Percentiles rank a stretch among this genome's conserved stretches.
Evolutionary conservation across 2,329 filamentous ascomycete genomes (phyloP).

Genomic region (Chaetomiaceae sp.): DNA sequence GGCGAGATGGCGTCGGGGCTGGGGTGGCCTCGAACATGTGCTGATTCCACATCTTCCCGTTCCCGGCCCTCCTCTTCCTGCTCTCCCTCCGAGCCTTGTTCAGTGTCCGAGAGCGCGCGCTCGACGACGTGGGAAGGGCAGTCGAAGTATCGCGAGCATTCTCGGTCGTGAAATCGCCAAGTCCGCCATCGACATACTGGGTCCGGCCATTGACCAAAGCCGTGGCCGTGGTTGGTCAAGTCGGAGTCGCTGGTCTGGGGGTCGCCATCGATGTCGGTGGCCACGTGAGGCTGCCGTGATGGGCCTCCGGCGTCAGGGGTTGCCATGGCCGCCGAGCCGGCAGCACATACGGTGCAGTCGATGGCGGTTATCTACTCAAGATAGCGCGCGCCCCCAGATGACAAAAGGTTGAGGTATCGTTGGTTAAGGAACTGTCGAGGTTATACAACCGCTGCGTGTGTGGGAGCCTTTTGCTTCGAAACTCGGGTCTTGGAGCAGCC

Average conservation of each 20-base stretch:
- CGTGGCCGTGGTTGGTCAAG: neutral
- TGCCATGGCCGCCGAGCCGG: slow-evolving; percentile 30
- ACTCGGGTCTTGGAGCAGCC: no score
- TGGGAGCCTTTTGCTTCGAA: no score
- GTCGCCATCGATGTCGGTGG: slow-evolving; percentile 17
- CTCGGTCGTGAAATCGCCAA: slow-evolving; percentile 37
- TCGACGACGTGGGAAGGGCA: slow-evolving; percentile 45
- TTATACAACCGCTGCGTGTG: no score
- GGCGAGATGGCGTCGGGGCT: slow-evolving; percentile 16
- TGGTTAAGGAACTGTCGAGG: no score
- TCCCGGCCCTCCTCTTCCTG: slow-evolving; percentile 9
- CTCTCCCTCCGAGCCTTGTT: slow-evolving; percentile 19
- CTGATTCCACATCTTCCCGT: slow-evolving; percentile 2
- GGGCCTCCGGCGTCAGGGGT: slow-evolving; percentile 29
- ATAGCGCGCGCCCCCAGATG: no score
- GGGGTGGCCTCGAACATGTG: neutral
- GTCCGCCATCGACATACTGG: slow-evolving; percentile 38
- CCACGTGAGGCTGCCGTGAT: slow-evolving; percentile 9
- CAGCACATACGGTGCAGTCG: slow-evolving; percentile 6
- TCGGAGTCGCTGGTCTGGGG: slow-evolving; percentile 24
- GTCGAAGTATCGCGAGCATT: slow-evolving; percentile 46
- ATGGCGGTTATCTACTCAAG: no score
- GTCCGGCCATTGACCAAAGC: neutral
- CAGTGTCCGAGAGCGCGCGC: slow-evolving; percentile 34
- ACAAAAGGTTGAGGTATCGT: no score